Conservation (phyloP, 2,329 filamentous ascomycete species). For the Aspergillus sergii region DNA sequence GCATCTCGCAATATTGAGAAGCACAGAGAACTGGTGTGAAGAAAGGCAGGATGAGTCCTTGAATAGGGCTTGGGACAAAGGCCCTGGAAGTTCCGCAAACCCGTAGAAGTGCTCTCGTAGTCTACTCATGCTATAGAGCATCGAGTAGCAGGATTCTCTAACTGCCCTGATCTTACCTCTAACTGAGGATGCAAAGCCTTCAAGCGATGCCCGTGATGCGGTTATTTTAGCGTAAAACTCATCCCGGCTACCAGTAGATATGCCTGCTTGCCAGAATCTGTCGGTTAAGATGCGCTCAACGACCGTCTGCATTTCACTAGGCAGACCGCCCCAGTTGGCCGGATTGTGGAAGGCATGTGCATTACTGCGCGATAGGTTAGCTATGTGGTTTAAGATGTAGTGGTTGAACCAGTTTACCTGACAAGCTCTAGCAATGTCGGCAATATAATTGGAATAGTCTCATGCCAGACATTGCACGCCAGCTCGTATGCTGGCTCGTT, state of each 20-base stretch:
- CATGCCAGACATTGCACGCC: constrained; percentile 81
- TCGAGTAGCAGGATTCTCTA: constrained; percentile 89
- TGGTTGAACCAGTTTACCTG: constrained; percentile 51
- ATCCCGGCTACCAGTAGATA: constrained; percentile 91
- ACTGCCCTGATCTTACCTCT: constrained; percentile 86
- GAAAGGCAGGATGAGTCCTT: constrained; percentile 80
- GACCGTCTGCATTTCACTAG: constrained; percentile 73
- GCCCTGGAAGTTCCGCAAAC: constrained; percentile 78
- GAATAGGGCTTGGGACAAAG: constrained; percentile 82
- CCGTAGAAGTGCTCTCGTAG: constrained; percentile 88
- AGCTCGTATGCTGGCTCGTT: constrained; percentile 72
- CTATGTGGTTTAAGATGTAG: neutral
- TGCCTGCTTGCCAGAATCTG: constrained; percentile 97
- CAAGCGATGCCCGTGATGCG: constrained; percentile 83
- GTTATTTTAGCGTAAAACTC: constrained; percentile 94
- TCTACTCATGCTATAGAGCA: constrained; percentile 89
- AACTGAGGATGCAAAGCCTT: constrained; percentile 92
- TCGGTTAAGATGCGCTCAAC: constrained; percentile 86
- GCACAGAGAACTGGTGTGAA: constrained; percentile 89
- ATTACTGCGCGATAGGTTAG: constrained; percentile 57
- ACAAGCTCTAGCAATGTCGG: constrained; percentile 83
- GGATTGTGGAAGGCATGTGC: constrained; percentile 91
- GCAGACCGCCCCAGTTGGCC: constrained; percentile 77
- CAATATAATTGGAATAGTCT: constrained; percentile 79
- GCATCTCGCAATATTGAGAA: constrained; percentile 84